Conservation (phyloP, 2,329 filamentous ascomycete species). For the Nigrospora osmanthi region DNA sequence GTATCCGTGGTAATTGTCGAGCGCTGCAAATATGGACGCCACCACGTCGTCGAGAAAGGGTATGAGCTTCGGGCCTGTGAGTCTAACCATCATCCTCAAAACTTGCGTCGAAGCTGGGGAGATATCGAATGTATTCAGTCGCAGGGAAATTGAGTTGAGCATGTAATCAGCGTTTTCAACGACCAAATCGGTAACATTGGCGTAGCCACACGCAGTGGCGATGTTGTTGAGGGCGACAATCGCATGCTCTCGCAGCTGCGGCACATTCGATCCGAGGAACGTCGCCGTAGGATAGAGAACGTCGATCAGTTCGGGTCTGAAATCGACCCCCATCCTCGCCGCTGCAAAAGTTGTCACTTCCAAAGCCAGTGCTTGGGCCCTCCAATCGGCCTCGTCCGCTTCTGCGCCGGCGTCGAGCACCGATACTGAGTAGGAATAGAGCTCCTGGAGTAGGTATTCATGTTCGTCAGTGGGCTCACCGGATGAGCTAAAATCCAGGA, state of each 20-base stretch:
- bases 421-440: slow-evolving; percentile 62
- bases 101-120: slow-evolving; percentile 88
- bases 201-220: slow-evolving; percentile 68
- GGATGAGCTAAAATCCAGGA: slow-evolving; percentile 50
- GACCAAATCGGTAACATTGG: slow-evolving; percentile 67
- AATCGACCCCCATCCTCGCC: slow-evolving; percentile 54
- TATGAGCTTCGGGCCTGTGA: slow-evolving; percentile 74
- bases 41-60: slow-evolving; percentile 90
- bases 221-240: slow-evolving; percentile 76
- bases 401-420: slow-evolving; percentile 49
- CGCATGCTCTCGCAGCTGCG: slow-evolving; percentile 68
- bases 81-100: slow-evolving; percentile 84
- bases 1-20: slow-evolving; percentile 96
- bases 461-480: slow-evolving; percentile 28
- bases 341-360: slow-evolving; percentile 76
- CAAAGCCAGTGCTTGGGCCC: slow-evolving; percentile 68
- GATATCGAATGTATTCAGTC: slow-evolving; percentile 86
- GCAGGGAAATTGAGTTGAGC: slow-evolving; percentile 83
- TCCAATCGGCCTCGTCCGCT: slow-evolving; percentile 52
- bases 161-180: slow-evolving; percentile 94
- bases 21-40: slow-evolving; percentile 79
- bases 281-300: slow-evolving; percentile 86
- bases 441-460: slow-evolving; percentile 47
- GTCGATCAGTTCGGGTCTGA: slow-evolving; percentile 82
- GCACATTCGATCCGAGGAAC: slow-evolving; percentile 67